Conservation (phyloP, 2,329 filamentous ascomycete genomes). For the Fusarium beomiforme region DNA sequence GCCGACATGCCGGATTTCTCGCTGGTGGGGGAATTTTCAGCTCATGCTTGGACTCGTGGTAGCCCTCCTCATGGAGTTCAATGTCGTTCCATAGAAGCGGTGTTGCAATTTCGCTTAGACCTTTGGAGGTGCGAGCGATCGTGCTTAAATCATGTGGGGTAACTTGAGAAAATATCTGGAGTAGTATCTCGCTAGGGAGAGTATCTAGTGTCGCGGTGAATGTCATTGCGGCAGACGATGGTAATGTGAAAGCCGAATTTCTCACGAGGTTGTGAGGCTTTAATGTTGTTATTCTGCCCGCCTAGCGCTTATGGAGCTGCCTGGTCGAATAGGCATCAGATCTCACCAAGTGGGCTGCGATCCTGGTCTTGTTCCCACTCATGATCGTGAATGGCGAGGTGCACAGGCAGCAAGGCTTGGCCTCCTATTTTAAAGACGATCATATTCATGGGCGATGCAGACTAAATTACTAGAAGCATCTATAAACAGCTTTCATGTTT, state of each 20-base stretch:
- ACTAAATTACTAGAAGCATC: no score
- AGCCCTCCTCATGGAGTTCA: constrained; percentile 20
- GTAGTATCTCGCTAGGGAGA: constrained; percentile 4
- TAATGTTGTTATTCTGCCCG: not conserved
- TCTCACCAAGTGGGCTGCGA: not conserved
- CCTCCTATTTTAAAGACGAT: no score
- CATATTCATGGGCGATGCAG: no score
- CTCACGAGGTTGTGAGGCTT: not conserved
- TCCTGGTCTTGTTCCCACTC: not conserved
- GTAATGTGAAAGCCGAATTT: accelerated
- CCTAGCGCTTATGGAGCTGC: not conserved
- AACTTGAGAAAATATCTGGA: not conserved
- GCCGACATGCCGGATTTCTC: not conserved
- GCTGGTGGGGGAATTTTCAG: not conserved
- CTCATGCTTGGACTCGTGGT: constrained; percentile 8
- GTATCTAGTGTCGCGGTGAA: accelerated
- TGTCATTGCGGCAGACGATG: not conserved
- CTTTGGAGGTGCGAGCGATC: not conserved
- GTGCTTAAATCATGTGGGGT: not conserved
- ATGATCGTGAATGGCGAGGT: not conserved
- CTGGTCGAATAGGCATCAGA: not conserved
- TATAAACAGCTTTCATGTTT: no score
- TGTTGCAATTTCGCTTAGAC: not conserved
- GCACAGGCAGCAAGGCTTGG: not conserved
- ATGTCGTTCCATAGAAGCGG: constrained; percentile 28